Conservation (phyloP, 176 grass and related monocot species). For the Rhipidocladum racemiflorum region DNA sequence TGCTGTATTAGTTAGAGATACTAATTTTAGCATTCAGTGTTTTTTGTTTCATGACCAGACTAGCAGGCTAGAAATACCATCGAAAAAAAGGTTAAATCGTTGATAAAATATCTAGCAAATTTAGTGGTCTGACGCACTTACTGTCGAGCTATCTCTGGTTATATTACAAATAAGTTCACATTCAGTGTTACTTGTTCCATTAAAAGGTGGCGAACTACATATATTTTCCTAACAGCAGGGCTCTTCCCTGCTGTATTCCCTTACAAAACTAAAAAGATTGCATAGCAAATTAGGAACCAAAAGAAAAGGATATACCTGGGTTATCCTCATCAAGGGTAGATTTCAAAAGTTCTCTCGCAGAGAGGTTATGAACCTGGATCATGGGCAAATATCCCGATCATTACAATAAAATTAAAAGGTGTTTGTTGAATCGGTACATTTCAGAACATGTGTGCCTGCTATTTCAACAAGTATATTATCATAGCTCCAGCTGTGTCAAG, state of each 20-base stretch:
- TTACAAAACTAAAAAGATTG: neutral
- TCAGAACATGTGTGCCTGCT: neutral
- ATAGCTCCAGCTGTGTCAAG: neutral
- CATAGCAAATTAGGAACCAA: neutral
- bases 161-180: neutral
- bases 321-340: conserved; percentile 33
- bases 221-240: neutral
- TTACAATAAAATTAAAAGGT: conserved; percentile 13
- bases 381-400: neutral
- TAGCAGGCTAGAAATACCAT: conserved; percentile 8
- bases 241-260: neutral
- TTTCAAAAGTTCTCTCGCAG: conserved; percentile 33
- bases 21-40: neutral
- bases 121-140: neutral
- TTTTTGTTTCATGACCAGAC: neutral
- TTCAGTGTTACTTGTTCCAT: neutral
- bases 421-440: neutral
- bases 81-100: neutral
- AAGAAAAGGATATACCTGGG: neutral
- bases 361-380: conserved; percentile 19
- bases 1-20: neutral
- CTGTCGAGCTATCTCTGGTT: neutral
- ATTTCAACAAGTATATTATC: conserved; percentile 3
- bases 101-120: conserved; percentile 13
- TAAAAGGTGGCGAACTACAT: conserved; percentile 2